These are phyloP conservation scores for Eragrostis curvula DNA, from an alignment of 176 grass and related monocot species.

Conservation along the genomic window DNA sequence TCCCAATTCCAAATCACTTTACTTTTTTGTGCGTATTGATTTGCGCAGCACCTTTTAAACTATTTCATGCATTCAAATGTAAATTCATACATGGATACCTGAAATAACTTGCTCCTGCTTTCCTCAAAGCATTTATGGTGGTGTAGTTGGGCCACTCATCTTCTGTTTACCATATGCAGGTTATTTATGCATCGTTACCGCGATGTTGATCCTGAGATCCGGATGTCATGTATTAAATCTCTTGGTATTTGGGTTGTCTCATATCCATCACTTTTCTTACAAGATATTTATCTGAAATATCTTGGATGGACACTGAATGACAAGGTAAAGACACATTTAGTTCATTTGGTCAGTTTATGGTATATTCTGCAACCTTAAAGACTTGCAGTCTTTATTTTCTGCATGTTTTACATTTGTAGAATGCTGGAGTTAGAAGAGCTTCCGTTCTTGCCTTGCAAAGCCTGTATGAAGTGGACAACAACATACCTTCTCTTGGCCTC, in stretches of 20 bases:
- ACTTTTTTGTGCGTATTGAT: conserved; percentile 6
- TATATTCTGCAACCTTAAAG: conserved; percentile 26
- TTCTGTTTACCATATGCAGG: conserved; percentile 47
- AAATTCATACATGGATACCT: not conserved
- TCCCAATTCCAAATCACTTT: conserved; percentile 15
- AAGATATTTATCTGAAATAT: conserved; percentile 97
- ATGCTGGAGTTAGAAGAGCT: conserved; percentile 89
- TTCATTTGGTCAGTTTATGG: conserved; percentile 17
- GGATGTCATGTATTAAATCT: conserved; percentile 85
- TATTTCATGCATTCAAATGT: conserved; percentile 2
- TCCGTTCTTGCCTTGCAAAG: conserved; percentile 88
- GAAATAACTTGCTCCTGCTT: not conserved
- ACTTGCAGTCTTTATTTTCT: conserved; percentile 27
- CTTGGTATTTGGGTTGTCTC: conserved; percentile 94
- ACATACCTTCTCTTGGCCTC: conserved; percentile 84
- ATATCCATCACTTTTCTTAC: conserved; percentile 96
- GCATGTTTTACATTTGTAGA: conserved; percentile 57
- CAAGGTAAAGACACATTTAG: conserved; percentile 63
- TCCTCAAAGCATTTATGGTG: not conserved
- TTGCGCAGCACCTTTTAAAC: not conserved
- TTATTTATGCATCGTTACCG: conserved; percentile 99
- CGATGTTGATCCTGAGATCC: conserved; percentile 93
- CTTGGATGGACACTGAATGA: conserved; percentile 99
- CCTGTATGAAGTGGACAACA: conserved; percentile 86
- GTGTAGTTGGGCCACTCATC: not conserved